phyloP scores from a whole-genome alignment of 2,329 filamentous ascomycete genomes.

The Orbilia javanica region DNA sequence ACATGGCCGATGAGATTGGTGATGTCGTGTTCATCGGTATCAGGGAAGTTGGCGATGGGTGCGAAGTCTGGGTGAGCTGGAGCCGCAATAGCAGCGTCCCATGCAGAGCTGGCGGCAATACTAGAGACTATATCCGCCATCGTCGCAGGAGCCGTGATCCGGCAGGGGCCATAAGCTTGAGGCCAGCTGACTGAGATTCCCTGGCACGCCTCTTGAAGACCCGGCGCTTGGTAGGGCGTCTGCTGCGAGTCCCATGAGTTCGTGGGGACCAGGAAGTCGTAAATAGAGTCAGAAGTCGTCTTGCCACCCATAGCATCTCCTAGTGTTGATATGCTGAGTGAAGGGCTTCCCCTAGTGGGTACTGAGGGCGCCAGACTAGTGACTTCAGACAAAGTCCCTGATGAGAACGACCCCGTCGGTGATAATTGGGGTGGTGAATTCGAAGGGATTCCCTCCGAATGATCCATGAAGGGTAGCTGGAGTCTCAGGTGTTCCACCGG shows the following conservation, averaged over 20 bases:
- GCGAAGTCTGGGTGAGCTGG: slow-evolving; percentile 12
- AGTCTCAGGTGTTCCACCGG: background rate
- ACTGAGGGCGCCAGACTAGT: slow-evolving; percentile 4
- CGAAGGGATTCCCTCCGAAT: slow-evolving; percentile 7
- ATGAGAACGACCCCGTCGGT: slow-evolving; percentile 16
- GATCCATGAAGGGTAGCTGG: slow-evolving; percentile 17
- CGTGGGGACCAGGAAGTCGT: slow-evolving; percentile 14
- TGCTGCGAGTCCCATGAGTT: slow-evolving; percentile 16
- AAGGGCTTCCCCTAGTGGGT: slow-evolving; percentile 6
- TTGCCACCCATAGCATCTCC: slow-evolving; percentile 8
- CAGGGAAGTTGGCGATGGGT: background rate
- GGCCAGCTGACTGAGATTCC: slow-evolving; percentile 9
- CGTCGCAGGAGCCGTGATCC: background rate
- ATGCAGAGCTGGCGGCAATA: background rate
- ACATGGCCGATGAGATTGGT: background rate
- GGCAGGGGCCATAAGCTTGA: background rate
- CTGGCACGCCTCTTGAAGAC: slow-evolving; percentile 12
- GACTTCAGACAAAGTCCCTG: background rate
- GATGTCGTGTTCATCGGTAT: background rate
- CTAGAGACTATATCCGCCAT: slow-evolving; percentile 6
- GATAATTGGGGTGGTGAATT: slow-evolving; percentile 11
- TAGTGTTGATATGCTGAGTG: slow-evolving; percentile 6
- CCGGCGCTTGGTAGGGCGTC: background rate
- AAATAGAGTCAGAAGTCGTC: slow-evolving; percentile 1
- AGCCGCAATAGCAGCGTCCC: background rate